Percentiles rank a stretch among this genome's conserved stretches.
These are phyloP conservation scores for Helotiales sp. DNA, from an alignment of 2,329 filamentous ascomycete species.

Conservation along the genomic window DNA sequence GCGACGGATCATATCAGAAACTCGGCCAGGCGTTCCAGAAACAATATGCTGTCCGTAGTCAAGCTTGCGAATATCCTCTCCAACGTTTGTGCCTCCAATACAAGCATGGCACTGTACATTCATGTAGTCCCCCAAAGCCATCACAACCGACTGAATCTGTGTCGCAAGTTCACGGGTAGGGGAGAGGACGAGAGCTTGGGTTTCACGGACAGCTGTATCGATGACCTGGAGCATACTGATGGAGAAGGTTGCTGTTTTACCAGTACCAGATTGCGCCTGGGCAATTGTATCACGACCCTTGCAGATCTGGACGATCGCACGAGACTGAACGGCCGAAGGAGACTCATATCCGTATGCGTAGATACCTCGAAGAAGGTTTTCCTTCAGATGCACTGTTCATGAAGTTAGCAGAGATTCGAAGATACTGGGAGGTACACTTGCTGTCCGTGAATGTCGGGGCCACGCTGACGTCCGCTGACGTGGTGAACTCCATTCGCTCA, in stretches of 20 bases:
- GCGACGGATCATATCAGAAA: conserved; percentile 82
- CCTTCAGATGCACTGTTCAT: conserved; percentile 79
- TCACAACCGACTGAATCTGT: conserved; percentile 97
- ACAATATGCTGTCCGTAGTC: conserved; percentile 98
- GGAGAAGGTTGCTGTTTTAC: conserved; percentile 95
- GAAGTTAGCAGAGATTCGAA: conserved; percentile 8
- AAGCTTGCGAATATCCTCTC: conserved; percentile 96
- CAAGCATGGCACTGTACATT: conserved; percentile 99
- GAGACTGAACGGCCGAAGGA: conserved; percentile 94
- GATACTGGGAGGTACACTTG: conserved; percentile 45
- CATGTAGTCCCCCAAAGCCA: conserved; percentile 99
- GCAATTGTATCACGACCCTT: conserved; percentile 99
- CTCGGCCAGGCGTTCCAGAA: conserved; percentile 94
- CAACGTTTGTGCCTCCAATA: conserved; percentile 96
- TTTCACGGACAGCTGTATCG: conserved; percentile 89
- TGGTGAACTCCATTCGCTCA: conserved; percentile 97
- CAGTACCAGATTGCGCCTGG: conserved; percentile 94
- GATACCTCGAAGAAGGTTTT: conserved; percentile 79
- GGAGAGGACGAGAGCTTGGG: conserved; percentile 92
- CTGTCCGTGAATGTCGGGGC: conserved; percentile 86
- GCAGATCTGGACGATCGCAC: conserved; percentile 98
- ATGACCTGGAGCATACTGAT: conserved; percentile 97
- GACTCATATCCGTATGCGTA: conserved; percentile 99
- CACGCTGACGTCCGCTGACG: conserved; percentile 96
- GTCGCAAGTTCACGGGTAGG: conserved; percentile 96